Conservation (phyloP, 345 rosid species). For the Bruguiera gymnorhiza region DNA sequence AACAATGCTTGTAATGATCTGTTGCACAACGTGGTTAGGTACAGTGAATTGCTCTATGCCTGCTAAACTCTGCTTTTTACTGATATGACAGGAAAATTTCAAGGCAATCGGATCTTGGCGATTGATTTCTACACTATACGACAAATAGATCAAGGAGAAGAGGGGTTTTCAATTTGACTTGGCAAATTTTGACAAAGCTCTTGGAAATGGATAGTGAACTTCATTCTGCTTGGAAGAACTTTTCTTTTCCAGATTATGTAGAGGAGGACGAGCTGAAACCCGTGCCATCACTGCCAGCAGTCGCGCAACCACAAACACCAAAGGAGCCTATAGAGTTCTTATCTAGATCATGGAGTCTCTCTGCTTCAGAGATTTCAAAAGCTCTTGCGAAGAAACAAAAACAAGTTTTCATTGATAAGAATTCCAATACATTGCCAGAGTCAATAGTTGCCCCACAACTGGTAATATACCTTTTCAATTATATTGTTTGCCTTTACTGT, state of each 20-base stretch:
- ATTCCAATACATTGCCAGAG: constrained; percentile 33
- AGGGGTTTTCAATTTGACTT: constrained; percentile 11
- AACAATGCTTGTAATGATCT: background rate
- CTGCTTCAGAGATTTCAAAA: constrained; percentile 88
- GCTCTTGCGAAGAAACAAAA: constrained; percentile 77
- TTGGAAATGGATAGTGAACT: constrained; percentile 54
- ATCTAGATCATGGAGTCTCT: constrained; percentile 89
- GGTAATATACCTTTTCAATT: constrained; percentile 26
- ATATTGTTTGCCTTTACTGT: background rate
- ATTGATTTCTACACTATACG: background rate
- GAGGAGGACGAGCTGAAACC: constrained; percentile 47
- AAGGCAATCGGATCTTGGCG: background rate
- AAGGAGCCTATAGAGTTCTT: constrained; percentile 92
- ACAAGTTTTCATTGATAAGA: constrained; percentile 33
- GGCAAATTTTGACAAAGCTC: background rate
- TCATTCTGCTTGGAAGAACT: constrained; percentile 41
- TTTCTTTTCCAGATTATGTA: constrained; percentile 43
- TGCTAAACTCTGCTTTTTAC: background rate
- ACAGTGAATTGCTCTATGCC: too few relatives aligned
- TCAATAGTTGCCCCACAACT: constrained; percentile 40
- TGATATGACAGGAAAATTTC: constrained; percentile 7
- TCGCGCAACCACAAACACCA: constrained; percentile 78
- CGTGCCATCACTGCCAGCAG: constrained; percentile 41
- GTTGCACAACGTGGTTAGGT: too few relatives aligned
- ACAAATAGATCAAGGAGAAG: constrained; percentile 9